phyloP scores from a whole-genome alignment of 805 yeast genomes.

The Teunomyces panamensis region DNA sequence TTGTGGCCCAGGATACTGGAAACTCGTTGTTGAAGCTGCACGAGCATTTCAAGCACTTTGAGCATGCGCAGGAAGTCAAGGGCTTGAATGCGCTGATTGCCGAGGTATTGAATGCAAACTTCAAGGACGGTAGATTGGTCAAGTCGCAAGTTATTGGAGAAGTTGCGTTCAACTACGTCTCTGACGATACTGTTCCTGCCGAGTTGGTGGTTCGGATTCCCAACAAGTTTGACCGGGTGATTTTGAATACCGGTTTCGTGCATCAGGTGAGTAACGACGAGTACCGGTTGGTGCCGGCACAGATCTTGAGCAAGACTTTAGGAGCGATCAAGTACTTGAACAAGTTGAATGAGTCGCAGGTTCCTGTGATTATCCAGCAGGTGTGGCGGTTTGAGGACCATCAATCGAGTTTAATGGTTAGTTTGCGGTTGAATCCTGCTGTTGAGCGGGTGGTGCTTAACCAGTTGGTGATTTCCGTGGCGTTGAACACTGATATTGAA shows the following conservation, averaged over 20 bases:
- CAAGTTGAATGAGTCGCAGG: slow-evolving; percentile 38
- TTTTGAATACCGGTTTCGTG: slow-evolving; percentile 38
- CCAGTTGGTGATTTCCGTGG: slow-evolving; percentile 61
- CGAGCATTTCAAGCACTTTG: slow-evolving; percentile 40
- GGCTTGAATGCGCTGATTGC: slow-evolving; percentile 82
- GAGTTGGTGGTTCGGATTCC: slow-evolving; percentile 40
- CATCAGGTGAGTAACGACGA: slow-evolving; percentile 23
- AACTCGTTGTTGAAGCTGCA: slow-evolving; percentile 46
- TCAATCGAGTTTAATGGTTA: slow-evolving; percentile 82
- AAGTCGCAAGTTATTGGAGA: slow-evolving; percentile 77
- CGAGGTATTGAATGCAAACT: slow-evolving; percentile 76
- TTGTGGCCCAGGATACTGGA: slow-evolving; percentile 40
- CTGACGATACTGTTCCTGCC: slow-evolving; percentile 16
- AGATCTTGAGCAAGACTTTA: slow-evolving; percentile 60
- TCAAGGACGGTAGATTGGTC: slow-evolving; percentile 61
- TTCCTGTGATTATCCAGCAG: slow-evolving; percentile 74
- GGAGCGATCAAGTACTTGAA: slow-evolving; percentile 80
- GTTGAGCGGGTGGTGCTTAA: slow-evolving; percentile 44
- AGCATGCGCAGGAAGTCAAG: slow-evolving; percentile 10
- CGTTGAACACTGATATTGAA: slow-evolving; percentile 56
- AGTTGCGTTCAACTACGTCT: slow-evolving; percentile 70
- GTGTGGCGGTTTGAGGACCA: slow-evolving; percentile 85
- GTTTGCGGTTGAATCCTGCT: slow-evolving; percentile 56
- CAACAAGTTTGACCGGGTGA: slow-evolving; percentile 49
- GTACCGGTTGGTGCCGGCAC: slow-evolving; percentile 46